A percentile compares a stretch with the other conserved stretches of the same genome.
These are phyloP conservation scores for Pseudonitzschia delicatissima DNA, from an alignment of 108 stramenopile species.

Conservation along the genomic window DNA sequence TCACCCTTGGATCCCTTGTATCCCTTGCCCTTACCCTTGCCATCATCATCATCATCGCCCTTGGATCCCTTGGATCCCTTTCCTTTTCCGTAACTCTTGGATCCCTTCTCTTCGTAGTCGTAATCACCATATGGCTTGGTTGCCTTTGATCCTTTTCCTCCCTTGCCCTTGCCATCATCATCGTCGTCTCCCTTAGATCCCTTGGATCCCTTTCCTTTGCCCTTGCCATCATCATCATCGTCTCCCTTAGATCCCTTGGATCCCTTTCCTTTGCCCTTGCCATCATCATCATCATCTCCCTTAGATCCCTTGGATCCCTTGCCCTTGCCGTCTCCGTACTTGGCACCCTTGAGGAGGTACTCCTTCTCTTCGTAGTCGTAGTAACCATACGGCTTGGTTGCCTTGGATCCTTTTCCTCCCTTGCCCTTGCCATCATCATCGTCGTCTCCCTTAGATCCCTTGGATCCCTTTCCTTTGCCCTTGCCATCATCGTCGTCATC, in stretches of 20 bases:
- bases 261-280: background rate
- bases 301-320: background rate
- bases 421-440: background rate
- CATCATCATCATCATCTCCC: background rate
- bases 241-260: slow-evolving; percentile 4
- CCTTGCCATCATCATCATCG: background rate
- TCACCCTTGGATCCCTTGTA: background rate
- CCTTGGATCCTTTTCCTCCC: background rate
- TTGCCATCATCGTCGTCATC: background rate
- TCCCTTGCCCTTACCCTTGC: background rate
- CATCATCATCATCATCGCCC: background rate
- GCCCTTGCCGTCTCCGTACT: background rate
- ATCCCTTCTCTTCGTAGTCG: background rate
- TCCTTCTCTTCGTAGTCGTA: background rate
- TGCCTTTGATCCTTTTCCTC: background rate
- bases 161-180: background rate
- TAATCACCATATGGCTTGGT: background rate
- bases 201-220: background rate
- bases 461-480: background rate
- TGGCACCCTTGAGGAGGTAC: background rate
- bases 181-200: background rate
- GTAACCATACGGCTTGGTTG: background rate
- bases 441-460: background rate
- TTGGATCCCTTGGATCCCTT: background rate
- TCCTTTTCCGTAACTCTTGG: background rate